phyloP scores from a whole-genome alignment of 768 basidiomycete genomes.

The Strobilomyces dryophilus region DNA sequence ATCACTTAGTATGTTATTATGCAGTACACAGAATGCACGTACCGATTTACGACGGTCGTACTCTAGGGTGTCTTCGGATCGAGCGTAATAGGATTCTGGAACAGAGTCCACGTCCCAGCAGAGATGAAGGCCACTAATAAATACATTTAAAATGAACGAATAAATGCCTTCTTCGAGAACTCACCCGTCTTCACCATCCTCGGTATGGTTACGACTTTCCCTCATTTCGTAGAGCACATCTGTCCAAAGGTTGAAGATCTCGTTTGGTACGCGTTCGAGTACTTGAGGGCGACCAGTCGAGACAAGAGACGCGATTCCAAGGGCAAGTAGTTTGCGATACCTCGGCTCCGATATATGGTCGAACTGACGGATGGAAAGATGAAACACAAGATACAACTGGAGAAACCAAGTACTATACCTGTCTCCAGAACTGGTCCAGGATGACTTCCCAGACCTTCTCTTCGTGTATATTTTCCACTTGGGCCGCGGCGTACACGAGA shows the following conservation, averaged over 20 bases:
- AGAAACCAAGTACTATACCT: conserved; percentile 42
- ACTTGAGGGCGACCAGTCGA: conserved; percentile 73
- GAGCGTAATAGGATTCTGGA: conserved; percentile 54
- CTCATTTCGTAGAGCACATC: conserved; percentile 86
- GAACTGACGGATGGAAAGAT: conserved; percentile 47
- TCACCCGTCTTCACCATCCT: conserved; percentile 36
- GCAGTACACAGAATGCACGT: conserved; percentile 18
- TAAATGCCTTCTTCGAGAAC: neutral
- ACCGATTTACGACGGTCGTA: conserved; percentile 73
- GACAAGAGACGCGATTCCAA: conserved; percentile 75
- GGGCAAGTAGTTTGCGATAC: conserved; percentile 77
- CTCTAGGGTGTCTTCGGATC: conserved; percentile 69
- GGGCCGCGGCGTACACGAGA: conserved; percentile 62
- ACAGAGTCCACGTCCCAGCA: conserved; percentile 71
- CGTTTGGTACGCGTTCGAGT: conserved; percentile 63
- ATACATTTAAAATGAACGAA: neutral
- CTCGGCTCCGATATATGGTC: conserved; percentile 88
- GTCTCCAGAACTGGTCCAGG: conserved; percentile 80
- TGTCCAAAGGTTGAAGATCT: conserved; percentile 83
- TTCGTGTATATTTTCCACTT: conserved; percentile 44
- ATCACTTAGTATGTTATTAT: conserved; percentile 6
- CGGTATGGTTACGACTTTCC: conserved; percentile 49
- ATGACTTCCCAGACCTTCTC: conserved; percentile 57
- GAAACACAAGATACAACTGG: neutral
- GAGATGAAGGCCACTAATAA: conserved; percentile 39